Base-by-base conservation (phyloP, 2,329 filamentous ascomycete genomes). In the Aureobasidium sp. region DNA sequence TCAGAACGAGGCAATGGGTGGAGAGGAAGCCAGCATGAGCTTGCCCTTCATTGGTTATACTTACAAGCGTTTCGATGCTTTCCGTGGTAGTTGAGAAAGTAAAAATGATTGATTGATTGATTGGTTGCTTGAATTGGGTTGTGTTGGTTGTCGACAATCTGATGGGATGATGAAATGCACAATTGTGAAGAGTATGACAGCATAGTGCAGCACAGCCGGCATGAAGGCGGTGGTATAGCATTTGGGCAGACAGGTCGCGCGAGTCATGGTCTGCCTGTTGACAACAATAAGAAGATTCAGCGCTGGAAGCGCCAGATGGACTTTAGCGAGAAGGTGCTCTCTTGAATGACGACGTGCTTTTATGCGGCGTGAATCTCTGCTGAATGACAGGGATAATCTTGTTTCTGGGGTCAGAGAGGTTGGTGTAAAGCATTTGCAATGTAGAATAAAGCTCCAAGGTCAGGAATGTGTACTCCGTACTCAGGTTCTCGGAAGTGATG, bases 21-120 rank as follows among this genome's bases (percentile, higher is more conserved):
- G 93, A 68, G 89, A 96, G 73, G 87, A 91, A 66, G 91, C 92
- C 3, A 93, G 96, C 77, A 92, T 97, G 85, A 96, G 90, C 77
- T 78, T 99, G 77, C 94, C 94, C 3, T 99, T 96, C 74, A 94
- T 96, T 69, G 91, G 91, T 39, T 96, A 96, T 76, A 96, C 94
- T 9, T 99, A 97, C 81, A 99, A 97, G 85, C 90, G 94, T 65
- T 99, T 99, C 76, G 86, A 87, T 74, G 85, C 83, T 62, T 86
- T 86, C 77, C 69, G 77, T 57, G 72, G 71, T 41, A 71, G 64
- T 54, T 73, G 66, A 68, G n/a, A n/a, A n/a, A n/a, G n/a, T n/a
- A n/a, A n/a, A n/a, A n/a, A n/a, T n/a, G n/a, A n/a, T n/a, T n/a
- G n/a, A n/a, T n/a, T n/a, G n/a, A n/a, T n/a, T 34, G 6, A 9